Evolutionary conservation across 768 basidiomycete genomes (phyloP).

Genomic region (Scleroderma bovista): DNA sequence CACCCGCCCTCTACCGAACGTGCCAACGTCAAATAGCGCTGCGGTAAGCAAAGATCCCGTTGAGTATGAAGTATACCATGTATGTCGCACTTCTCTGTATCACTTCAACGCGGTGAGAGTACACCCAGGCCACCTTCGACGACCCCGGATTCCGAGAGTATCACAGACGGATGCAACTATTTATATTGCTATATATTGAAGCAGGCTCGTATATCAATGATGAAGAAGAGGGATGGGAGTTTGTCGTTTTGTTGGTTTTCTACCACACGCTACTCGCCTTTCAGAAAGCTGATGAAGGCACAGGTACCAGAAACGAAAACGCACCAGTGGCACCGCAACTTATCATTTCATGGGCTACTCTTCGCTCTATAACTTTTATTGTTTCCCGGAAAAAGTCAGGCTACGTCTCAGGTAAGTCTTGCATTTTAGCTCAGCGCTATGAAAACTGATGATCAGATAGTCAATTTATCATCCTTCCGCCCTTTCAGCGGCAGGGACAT

Average conservation of each 20-base stretch:
- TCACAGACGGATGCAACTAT: constrained; percentile 89
- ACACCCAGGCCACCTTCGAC: constrained; percentile 66
- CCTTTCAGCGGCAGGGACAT: constrained; percentile 85
- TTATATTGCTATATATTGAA: constrained; percentile 92
- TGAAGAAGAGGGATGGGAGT: constrained; percentile 93
- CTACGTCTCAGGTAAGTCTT: constrained; percentile 71
- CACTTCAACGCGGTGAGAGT: constrained; percentile 2
- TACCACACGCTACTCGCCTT: background rate
- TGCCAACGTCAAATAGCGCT: constrained; percentile 35
- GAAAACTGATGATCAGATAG: constrained; percentile 33
- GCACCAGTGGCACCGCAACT: constrained; percentile 46
- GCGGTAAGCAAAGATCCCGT: constrained; percentile 48
- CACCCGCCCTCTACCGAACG: constrained; percentile 43
- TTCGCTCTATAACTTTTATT: constrained; percentile 92
- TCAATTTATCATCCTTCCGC: constrained; percentile 91
- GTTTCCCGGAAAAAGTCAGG: constrained; percentile 87
- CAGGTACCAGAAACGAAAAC: constrained; percentile 83
- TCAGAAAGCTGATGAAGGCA: background rate
- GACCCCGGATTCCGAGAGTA: constrained; percentile 89
- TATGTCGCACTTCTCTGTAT: constrained; percentile 33
- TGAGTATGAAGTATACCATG: constrained; percentile 90
- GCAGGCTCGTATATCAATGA: constrained; percentile 93
- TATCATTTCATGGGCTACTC: constrained; percentile 97
- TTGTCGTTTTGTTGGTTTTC: constrained; percentile 69
- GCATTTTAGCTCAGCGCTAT: background rate